Evolutionary conservation across 2,329 filamentous ascomycete genomes (phyloP), one percentile per base, ranked within the genome.

Genomic region (Coniella vitis): DNA sequence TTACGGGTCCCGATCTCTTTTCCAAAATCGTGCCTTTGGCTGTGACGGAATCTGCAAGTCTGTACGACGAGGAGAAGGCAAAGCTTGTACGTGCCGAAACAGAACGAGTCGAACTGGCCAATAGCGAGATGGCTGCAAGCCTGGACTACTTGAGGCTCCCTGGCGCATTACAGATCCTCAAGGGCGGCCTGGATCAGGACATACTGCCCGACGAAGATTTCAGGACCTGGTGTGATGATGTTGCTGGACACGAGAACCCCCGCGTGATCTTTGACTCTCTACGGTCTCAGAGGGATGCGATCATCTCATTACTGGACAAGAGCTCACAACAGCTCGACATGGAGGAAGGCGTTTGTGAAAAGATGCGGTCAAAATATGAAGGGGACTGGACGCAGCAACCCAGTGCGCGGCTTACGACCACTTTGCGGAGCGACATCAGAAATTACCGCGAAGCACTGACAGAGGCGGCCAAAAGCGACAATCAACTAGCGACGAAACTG

Each of bases 41-140:
- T 3, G 91, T 98, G 1, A 98, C 93, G 0, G 91, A 98, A 66
- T 94, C 89, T 20, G 93, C 93, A 12, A 97, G 93, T 70, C 70
- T 97, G 59, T 98, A 98, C 64, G 93, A 97, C 56, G 93, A 98
- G 67, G 93, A 98, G 65, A 98, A 98, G 69, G 93, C 93, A 12
- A 97, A 98, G 65, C 70, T 98, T 49, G 83, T 96, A 36, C 81
- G 93, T 49, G 91, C 91, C 2, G 94, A 98, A 68, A 90, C 89
- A 0, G 93, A 98, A 66, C 83, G 88, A 57, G 90, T 95, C 1
- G 91, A 97, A 59, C 84, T 85, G 31, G 91, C 93, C 14, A 94
- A 97, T 58, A 83, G 90, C 47, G 93, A 98, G 66, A 94, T 98
- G 87, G 91, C 87, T 3, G 89, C 93, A 14, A 95, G 90, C 58